Conservation (phyloP, 2,329 filamentous ascomycete species). For the Ceratocystis alfenasii region DNA sequence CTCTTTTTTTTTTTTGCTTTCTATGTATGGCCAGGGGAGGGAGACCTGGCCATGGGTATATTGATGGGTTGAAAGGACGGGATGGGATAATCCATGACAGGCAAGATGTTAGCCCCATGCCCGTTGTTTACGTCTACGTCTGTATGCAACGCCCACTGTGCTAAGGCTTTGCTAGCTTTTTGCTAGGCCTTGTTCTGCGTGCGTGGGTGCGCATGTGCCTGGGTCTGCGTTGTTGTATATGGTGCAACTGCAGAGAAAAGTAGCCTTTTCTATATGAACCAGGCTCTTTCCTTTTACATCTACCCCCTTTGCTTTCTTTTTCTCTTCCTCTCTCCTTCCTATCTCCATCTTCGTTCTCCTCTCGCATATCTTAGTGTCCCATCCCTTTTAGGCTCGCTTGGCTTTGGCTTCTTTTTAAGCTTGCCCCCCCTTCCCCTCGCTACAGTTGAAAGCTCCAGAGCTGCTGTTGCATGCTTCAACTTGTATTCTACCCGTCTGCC, state of each 20-base stretch:
- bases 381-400: slow-evolving; percentile 15
- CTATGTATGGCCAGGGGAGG: not conserved
- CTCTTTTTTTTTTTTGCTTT: not conserved
- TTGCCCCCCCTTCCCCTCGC: slow-evolving; percentile 16
- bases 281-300: slow-evolving; percentile 12
- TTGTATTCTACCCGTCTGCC: slow-evolving; percentile 11
- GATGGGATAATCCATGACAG: slow-evolving; percentile 2
- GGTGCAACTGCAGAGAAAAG: not conserved
- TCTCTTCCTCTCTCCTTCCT: slow-evolving; percentile 12
- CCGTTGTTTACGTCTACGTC: no score
- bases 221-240: no score
- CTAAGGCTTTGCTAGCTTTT: not conserved
- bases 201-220: not conserved
- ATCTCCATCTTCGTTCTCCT: not conserved
- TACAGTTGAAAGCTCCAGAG: slow-evolving; percentile 3
- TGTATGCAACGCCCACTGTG: no score
- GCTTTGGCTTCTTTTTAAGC: slow-evolving; percentile 21
- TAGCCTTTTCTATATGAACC: slow-evolving; percentile 7
- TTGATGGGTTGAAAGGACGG: slow-evolving; percentile 2
- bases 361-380: slow-evolving; percentile 14
- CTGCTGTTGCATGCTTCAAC: not conserved
- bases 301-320: slow-evolving; percentile 17
- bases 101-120: not conserved
- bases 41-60: not conserved
- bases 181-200: not conserved